Base-by-base conservation (phyloP, 805 yeast species). In the Metschnikowia hibisci region DNA sequence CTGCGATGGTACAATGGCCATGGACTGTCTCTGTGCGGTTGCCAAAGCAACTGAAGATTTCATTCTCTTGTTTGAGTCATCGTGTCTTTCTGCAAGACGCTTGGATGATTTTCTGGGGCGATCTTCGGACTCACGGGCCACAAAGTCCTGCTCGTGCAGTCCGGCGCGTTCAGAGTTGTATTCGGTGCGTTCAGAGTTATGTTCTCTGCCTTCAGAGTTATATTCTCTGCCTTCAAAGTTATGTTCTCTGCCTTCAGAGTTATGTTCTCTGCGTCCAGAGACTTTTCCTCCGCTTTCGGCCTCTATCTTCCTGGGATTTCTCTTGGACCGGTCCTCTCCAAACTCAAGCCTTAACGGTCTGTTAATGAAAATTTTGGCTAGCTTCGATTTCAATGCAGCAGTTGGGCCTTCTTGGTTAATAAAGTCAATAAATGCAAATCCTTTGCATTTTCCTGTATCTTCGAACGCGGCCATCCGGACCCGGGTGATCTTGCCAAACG, bases 401-500 rank as follows among this genome's bases (percentile, higher is more conserved):
- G 93, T 85, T 25, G 96, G 90, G 7, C 93, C 90, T 30, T 77
- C 80, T 50, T 84, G 87, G 51, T 81, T 82, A 49, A 71, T 77
- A 67, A 90, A 91, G 63, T 91, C 98, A 28, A 91, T 69, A 58
- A 93, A 91, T 1, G 96, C 89, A 69, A 91, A 91, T 2, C 98
- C 98, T 64, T 93, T 93, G 71, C 98, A 91, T 61, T 90, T 91
- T 1, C 97, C 98, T 39, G 85, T 71, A 61, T 91, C 99, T 66
- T 93, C 89, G 65, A 91, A 91, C n/a, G 99, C 90, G 3, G 98
- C 98, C 95, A 90, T 91, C 63, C 99, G 78, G 42, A 91, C 79
- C 52, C 79, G 79, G 23, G 73, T 66, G 46, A 95, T 91, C 50
- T 85, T 89, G 31, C 98, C 97, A 66, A 96, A 89, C 56, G 84